Percentiles rank a stretch among this genome's conserved stretches.
Conservation (phyloP, 192 early-diverging fungal species). For the Backusella liffmaniae region DNA sequence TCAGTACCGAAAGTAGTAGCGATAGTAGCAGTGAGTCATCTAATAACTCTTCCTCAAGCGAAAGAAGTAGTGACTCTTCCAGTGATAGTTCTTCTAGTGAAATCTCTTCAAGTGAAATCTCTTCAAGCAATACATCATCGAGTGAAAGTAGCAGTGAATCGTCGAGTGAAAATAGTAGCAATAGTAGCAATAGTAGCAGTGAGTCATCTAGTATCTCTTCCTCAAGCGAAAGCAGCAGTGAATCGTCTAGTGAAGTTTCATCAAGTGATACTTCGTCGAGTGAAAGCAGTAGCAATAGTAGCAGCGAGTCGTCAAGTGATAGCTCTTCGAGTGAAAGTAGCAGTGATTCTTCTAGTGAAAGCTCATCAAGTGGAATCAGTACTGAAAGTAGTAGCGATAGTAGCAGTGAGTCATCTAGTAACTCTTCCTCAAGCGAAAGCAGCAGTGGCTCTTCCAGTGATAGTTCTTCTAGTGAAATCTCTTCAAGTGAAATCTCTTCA, state of each 20-base stretch:
- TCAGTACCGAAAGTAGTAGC: background rate
- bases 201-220: background rate
- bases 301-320: background rate
- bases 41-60: background rate
- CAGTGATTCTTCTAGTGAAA: background rate
- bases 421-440: background rate
- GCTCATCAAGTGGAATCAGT: background rate
- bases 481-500: background rate
- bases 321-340: background rate
- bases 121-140: background rate
- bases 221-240: background rate
- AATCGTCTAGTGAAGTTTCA: background rate
- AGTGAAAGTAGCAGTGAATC: background rate
- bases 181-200: background rate
- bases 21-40: background rate
- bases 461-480: background rate
- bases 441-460: background rate
- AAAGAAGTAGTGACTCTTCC: background rate
- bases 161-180: no score
- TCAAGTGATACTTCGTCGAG: background rate
- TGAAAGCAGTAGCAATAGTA: no score
- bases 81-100: background rate
- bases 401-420: background rate
- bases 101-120: background rate
- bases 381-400: no score